A percentile compares a stretch with the other conserved stretches of the same genome.
These are phyloP conservation scores for Takashimella tepidaria DNA, from an alignment of 1,284 basidiomycete genomes.

Conservation along the genomic window DNA sequence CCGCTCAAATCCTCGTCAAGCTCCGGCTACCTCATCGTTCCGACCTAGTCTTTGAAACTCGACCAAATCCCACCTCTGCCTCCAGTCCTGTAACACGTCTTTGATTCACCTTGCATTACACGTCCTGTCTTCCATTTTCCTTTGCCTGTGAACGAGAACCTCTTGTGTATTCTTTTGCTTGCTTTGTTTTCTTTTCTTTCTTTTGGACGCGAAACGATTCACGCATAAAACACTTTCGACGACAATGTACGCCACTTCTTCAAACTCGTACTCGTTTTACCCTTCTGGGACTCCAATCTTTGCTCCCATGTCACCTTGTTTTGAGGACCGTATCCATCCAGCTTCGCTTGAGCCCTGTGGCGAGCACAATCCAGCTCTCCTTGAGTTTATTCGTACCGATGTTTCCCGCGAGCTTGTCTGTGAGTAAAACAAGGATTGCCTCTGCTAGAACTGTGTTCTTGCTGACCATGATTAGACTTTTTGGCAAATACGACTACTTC, in stretches of 20 bases:
- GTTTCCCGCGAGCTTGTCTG: conserved; percentile 78
- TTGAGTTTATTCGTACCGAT: conserved; percentile 68
- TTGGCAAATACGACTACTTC: conserved; percentile 46
- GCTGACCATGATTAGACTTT: conserved; percentile 31
- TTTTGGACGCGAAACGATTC: background rate
- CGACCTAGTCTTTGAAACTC: background rate
- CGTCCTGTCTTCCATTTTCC: too few species aligned
- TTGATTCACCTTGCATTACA: too few species aligned
- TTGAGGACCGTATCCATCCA: conserved; percentile 49
- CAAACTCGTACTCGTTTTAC: conserved; percentile 24
- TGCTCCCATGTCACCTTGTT: conserved; percentile 35
- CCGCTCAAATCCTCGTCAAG: too few species aligned
- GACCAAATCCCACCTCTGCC: too few species aligned
- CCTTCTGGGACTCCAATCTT: conserved; percentile 37
- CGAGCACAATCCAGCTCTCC: conserved; percentile 67
- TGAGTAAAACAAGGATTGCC: conserved; percentile 27
- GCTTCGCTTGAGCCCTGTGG: conserved; percentile 65
- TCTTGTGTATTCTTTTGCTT: too few species aligned
- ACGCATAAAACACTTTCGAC: background rate
- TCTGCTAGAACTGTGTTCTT: conserved; percentile 1
- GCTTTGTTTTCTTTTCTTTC: too few species aligned
- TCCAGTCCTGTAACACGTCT: conserved; percentile 67
- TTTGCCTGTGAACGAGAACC: background rate
- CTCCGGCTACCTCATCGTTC: background rate
- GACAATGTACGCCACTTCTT: conserved; percentile 4